A percentile compares a stretch with the other conserved stretches of the same genome.
These are phyloP conservation scores for Madurella mycetomatis DNA, from an alignment of 2,329 filamentous ascomycete species.

Conservation along the genomic window DNA sequence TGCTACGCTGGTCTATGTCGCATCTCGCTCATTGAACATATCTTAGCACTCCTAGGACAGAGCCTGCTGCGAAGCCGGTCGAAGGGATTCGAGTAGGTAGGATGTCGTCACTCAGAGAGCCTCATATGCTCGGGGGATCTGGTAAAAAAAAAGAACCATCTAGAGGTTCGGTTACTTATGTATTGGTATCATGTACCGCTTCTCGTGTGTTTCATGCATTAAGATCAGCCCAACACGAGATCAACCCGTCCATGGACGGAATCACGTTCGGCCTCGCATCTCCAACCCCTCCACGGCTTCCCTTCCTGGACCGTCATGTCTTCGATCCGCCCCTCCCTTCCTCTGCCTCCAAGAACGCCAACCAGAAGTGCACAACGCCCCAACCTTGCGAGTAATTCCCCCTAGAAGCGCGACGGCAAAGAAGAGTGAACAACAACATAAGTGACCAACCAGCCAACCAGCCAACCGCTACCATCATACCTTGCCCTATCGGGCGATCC, in stretches of 20 bases:
- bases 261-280: background rate
- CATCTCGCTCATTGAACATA: no score
- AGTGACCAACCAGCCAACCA: background rate
- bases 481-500: no score
- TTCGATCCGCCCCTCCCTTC: background rate
- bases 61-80: no score
- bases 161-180: constrained; percentile 5
- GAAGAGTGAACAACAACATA: background rate
- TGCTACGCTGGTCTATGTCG: no score
- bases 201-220: constrained; percentile 1
- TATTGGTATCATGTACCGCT: constrained; percentile 15
- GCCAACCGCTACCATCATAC: no score
- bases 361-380: constrained; percentile 21
- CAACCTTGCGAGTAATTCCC: constrained; percentile 6
- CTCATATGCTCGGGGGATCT: no score
- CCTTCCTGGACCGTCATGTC: background rate
- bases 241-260: background rate
- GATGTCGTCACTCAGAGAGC: no score
- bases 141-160: background rate
- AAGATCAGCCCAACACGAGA: constrained; percentile 3
- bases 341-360: constrained; percentile 18
- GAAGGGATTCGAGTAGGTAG: no score
- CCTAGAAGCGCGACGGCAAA: constrained; percentile 1
- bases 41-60: no score
- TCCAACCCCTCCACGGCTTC: background rate